phyloP scores from a whole-genome alignment of 768 basidiomycete genomes.

The Russula sp. region DNA sequence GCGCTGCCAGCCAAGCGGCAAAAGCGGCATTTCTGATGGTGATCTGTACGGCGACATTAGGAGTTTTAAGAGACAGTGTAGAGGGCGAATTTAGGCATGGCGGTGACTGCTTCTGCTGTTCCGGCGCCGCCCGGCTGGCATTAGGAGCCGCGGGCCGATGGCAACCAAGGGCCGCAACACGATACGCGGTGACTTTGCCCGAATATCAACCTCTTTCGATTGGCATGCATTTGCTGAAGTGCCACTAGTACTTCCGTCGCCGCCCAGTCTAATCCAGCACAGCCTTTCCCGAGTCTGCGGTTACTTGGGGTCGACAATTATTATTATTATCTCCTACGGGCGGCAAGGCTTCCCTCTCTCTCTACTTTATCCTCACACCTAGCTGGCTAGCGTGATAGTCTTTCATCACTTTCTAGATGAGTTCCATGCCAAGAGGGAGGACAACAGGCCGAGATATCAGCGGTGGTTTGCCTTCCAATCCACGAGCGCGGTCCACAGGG shows the following conservation, averaged over 20 bases:
- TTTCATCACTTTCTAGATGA: slow-evolving; percentile 19
- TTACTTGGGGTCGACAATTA: background rate
- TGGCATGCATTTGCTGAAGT: background rate
- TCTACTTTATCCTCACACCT: slow-evolving; percentile 3
- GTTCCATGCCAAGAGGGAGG: slow-evolving; percentile 19
- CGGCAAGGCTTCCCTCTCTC: background rate
- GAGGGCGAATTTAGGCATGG: background rate
- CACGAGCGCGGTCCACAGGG: slow-evolving; percentile 41
- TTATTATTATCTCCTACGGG: background rate
- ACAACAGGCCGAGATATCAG: background rate
- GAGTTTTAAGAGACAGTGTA: background rate
- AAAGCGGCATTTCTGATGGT: background rate
- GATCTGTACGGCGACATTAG: background rate
- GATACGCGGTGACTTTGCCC: background rate
- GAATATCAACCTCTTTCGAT: background rate
- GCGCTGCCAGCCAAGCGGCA: too few relatives aligned
- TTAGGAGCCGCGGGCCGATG: background rate
- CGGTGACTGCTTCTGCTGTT: too few relatives aligned
- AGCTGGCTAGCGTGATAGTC: slow-evolving; percentile 20
- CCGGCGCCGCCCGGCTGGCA: background rate
- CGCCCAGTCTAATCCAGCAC: background rate
- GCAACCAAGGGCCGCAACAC: background rate
- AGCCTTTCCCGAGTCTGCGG: background rate
- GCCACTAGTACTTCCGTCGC: background rate
- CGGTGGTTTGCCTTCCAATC: slow-evolving; percentile 43